Percentiles rank a stretch among this genome's conserved stretches.
phyloP scores from a whole-genome alignment of 176 grass and related monocot species.

The Areca catechu region DNA sequence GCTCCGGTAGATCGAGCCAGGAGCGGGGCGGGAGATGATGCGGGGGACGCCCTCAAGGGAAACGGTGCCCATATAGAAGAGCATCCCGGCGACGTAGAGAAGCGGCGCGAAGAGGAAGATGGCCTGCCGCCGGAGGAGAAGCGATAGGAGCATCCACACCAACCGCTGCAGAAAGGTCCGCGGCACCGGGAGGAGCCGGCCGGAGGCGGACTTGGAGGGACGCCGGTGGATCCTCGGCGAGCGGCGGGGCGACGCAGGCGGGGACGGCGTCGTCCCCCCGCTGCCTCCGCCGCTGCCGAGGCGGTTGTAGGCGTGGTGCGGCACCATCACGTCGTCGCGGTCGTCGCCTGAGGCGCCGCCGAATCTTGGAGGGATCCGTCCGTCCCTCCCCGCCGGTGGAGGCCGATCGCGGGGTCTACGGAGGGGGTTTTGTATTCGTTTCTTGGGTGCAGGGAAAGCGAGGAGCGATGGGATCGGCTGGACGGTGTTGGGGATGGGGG shows the following conservation, averaged over 20 bases:
- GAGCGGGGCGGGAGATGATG: conserved; percentile 68
- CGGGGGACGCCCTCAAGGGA: conserved; percentile 77
- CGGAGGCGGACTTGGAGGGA: conserved; percentile 19
- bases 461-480: no score
- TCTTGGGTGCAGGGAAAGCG: no score
- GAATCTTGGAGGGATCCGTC: no score
- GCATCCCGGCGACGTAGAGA: conserved; percentile 79
- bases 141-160: conserved; percentile 36
- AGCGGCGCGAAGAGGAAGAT: conserved; percentile 96
- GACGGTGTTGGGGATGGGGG: no score
- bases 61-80: conserved; percentile 89
- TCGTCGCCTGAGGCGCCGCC: no score
- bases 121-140: conserved; percentile 77
- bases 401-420: no score
- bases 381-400: no score
- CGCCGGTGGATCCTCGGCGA: conserved; percentile 41
- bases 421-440: no score
- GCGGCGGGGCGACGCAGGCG: conserved; percentile 48
- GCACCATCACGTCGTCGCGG: conserved; percentile 27
- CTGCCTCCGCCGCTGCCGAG: conserved; percentile 48
- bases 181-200: background rate
- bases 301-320: conserved; percentile 54
- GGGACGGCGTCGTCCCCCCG: conserved; percentile 45
- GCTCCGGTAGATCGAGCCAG: conserved; percentile 78
- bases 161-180: conserved; percentile 30